A percentile compares a stretch with the other conserved stretches of the same genome.
phyloP scores from a whole-genome alignment of 1,284 basidiomycete genomes.

The Leucoagaricus sp. region DNA sequence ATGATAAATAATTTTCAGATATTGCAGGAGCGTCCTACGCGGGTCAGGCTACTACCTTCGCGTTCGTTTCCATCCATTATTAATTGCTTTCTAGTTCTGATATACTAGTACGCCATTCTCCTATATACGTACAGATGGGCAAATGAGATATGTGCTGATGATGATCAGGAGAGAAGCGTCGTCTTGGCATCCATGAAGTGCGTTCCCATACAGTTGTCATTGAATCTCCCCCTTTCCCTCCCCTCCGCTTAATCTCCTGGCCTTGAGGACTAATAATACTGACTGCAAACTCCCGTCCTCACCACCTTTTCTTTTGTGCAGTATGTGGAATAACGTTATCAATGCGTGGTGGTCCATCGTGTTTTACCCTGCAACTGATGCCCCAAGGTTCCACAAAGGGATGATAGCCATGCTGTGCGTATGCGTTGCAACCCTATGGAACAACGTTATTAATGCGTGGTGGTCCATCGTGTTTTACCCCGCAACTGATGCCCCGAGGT shows the following conservation, averaged over 20 bases:
- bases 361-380: slow-evolving; percentile 68
- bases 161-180: slow-evolving; percentile 64
- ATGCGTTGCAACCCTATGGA: slow-evolving; percentile 71
- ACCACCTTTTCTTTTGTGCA: slow-evolving; percentile 25
- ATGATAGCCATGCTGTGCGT: slow-evolving; percentile 69
- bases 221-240: slow-evolving; percentile 1
- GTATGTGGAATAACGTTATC: slow-evolving; percentile 72
- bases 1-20: slow-evolving; percentile 36
- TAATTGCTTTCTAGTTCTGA: slow-evolving; percentile 13
- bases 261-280: not conserved
- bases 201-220: slow-evolving; percentile 18
- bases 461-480: slow-evolving; percentile 71
- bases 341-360: slow-evolving; percentile 74
- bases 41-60: slow-evolving; percentile 70
- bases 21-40: slow-evolving; percentile 65
- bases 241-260: not conserved
- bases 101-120: not conserved
- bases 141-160: slow-evolving; percentile 69
- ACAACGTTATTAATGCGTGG: slow-evolving; percentile 70
- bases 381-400: slow-evolving; percentile 61
- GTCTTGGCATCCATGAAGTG: slow-evolving; percentile 75
- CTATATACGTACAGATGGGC: slow-evolving; percentile 58
- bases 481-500: slow-evolving; percentile 64
- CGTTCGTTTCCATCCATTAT: slow-evolving; percentile 40
- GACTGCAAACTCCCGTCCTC: not conserved